Percentiles rank a stretch among this genome's conserved stretches.
Evolutionary conservation across 192 early-diverging fungal species (phyloP).

Genomic region (Gryganskiella cystojenkinii): DNA sequence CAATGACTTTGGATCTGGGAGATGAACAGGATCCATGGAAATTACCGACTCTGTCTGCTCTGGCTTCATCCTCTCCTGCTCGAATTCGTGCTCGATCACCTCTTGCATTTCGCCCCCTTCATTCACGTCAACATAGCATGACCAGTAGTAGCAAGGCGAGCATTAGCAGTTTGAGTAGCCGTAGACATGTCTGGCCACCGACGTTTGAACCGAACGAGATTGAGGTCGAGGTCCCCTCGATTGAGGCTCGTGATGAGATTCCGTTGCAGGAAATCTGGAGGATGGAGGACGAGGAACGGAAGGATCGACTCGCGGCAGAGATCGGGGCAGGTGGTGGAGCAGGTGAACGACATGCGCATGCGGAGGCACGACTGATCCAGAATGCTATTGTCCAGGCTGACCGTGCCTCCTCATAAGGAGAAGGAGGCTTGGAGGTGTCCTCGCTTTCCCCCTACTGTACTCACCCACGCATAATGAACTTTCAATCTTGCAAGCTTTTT

Average conservation of each 20-base stretch:
- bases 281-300: conserved; percentile 46
- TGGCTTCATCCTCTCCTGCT: conserved; percentile 11
- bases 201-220: neutral
- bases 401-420: too few species aligned
- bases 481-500: too few species aligned
- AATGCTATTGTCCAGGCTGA: neutral
- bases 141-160: neutral
- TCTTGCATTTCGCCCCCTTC: neutral
- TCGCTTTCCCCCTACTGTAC: too few species aligned
- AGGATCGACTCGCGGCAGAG: conserved; percentile 16
- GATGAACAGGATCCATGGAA: conserved; percentile 44
- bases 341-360: neutral
- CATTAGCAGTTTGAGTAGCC: neutral
- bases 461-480: too few species aligned
- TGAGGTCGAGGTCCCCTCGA: conserved; percentile 18
- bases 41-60: conserved; percentile 33
- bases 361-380: neutral
- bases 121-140: neutral
- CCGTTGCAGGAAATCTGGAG: conserved; percentile 46
- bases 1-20: neutral
- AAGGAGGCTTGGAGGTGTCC: too few species aligned
- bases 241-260: conserved; percentile 35
- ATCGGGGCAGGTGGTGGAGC: neutral
- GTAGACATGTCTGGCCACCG: neutral
- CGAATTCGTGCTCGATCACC: neutral